Conservation (phyloP, 2,329 filamentous ascomycete genomes). For the Monilinia vaccinii-corymbosi region DNA sequence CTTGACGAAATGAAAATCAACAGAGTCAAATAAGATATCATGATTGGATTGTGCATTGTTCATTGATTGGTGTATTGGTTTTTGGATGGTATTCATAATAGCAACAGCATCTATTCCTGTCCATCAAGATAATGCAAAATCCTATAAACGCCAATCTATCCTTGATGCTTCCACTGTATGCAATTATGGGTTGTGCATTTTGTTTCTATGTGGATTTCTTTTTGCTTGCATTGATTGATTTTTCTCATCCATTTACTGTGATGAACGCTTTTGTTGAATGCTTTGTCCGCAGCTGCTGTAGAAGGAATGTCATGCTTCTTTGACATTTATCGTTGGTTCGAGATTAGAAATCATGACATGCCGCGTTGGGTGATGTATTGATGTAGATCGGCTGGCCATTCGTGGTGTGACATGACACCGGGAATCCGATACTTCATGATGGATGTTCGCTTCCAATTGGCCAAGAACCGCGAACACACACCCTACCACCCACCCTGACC, state of each 20-base stretch:
- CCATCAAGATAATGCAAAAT: background rate
- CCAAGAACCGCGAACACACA: background rate
- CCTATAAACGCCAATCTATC: background rate
- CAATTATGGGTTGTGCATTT: slow-evolving; percentile 3
- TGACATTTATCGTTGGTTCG: background rate
- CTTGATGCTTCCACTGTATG: background rate
- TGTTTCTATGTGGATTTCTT: background rate
- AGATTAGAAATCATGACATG: background rate
- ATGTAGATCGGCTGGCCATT: background rate
- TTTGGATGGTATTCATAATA: background rate
- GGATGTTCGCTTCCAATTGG: background rate
- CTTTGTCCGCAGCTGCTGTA: background rate
- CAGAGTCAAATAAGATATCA: no score
- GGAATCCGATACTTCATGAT: background rate
- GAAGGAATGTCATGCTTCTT: background rate
- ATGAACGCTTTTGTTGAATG: background rate
- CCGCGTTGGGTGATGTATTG: no score
- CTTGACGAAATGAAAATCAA: no score
- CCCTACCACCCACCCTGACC: slow-evolving; percentile 20
- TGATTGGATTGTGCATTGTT: no score
- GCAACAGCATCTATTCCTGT: background rate
- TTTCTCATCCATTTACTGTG: background rate
- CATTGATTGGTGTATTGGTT: no score
- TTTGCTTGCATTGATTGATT: background rate
- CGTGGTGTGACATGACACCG: background rate